Conservation (phyloP, 257 asterid species). For the Cordia subcordata region DNA sequence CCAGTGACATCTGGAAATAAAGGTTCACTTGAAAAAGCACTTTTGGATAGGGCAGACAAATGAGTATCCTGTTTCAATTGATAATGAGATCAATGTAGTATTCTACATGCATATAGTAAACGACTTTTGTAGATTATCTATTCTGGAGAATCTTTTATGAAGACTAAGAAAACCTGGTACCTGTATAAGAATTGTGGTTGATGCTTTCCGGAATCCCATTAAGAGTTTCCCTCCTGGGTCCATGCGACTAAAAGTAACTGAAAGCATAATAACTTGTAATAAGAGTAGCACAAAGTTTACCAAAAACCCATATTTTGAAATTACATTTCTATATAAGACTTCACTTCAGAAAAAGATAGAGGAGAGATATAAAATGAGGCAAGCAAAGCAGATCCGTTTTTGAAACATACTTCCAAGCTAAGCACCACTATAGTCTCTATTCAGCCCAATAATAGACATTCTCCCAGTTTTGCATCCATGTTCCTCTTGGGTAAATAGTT, state of each 20-base stretch:
- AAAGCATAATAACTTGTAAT: conserved; percentile 8
- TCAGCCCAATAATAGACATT: too few species aligned
- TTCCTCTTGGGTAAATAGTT: too few species aligned
- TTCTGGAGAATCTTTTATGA: not conserved
- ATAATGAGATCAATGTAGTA: conserved; percentile 7
- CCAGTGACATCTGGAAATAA: conserved; percentile 53
- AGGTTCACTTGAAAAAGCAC: conserved; percentile 54
- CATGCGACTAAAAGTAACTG: conserved; percentile 98
- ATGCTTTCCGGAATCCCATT: conserved; percentile 96
- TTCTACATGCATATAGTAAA: not conserved
- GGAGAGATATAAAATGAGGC: too few species aligned
- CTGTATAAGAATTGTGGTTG: conserved; percentile 43
- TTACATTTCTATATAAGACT: too few species aligned
- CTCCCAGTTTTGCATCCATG: too few species aligned
- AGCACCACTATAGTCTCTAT: too few species aligned
- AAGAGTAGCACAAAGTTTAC: not conserved
- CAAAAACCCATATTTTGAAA: too few species aligned
- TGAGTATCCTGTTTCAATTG: conserved; percentile 50
- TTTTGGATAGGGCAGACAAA: conserved; percentile 36
- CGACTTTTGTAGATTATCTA: not conserved
- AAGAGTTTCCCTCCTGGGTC: conserved; percentile 94
- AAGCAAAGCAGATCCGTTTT: too few species aligned
- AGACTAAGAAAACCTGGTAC: conserved; percentile 23
- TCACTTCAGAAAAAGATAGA: too few species aligned
- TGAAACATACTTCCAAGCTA: too few species aligned